A percentile compares a stretch with the other conserved stretches of the same genome.
Conservation (phyloP, 2,329 filamentous ascomycete genomes). For the Trichocomaceae sp. region DNA sequence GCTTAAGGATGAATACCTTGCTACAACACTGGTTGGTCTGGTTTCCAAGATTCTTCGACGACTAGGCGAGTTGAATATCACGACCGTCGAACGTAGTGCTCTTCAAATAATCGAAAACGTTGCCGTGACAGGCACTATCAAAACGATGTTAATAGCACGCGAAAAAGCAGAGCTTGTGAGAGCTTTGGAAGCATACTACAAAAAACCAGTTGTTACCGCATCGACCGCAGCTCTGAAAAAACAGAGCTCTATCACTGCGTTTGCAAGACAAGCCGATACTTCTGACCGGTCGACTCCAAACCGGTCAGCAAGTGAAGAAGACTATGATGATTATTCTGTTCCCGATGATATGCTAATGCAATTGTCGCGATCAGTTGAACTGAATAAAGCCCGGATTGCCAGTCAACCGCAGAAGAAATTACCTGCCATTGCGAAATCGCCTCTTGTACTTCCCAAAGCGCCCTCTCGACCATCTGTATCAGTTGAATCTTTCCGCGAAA, state of each 20-base stretch:
- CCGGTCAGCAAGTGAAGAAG: slow-evolving; percentile 30
- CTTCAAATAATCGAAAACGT: slow-evolving; percentile 54
- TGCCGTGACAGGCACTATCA: slow-evolving; percentile 51
- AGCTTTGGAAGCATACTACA: slow-evolving; percentile 50
- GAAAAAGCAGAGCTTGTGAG: slow-evolving; percentile 76
- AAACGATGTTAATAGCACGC: slow-evolving; percentile 71
- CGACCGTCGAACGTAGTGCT: slow-evolving; percentile 58
- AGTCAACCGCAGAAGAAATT: slow-evolving; percentile 25
- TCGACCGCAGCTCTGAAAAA: slow-evolving; percentile 39
- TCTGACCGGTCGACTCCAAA: slow-evolving; percentile 30
- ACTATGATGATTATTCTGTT: slow-evolving; percentile 36
- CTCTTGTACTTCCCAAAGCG: slow-evolving; percentile 20
- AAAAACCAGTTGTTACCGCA: slow-evolving; percentile 39
- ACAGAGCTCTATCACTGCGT: slow-evolving; percentile 37
- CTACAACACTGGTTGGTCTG: slow-evolving; percentile 72
- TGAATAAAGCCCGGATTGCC: slow-evolving; percentile 35
- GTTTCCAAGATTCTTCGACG: slow-evolving; percentile 77
- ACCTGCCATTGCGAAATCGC: slow-evolving; percentile 20
- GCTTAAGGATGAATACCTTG: slow-evolving; percentile 78
- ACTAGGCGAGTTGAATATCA: slow-evolving; percentile 69
- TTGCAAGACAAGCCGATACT: slow-evolving; percentile 30
- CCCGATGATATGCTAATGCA: slow-evolving; percentile 36
- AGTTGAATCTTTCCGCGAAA: slow-evolving; percentile 60
- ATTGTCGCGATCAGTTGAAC: slow-evolving; percentile 37
- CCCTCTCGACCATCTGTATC: slow-evolving; percentile 28